These are phyloP conservation scores for Zygosaccharomyces pseudorouxii DNA, from an alignment of 805 yeast species.

Conservation along the genomic window DNA sequence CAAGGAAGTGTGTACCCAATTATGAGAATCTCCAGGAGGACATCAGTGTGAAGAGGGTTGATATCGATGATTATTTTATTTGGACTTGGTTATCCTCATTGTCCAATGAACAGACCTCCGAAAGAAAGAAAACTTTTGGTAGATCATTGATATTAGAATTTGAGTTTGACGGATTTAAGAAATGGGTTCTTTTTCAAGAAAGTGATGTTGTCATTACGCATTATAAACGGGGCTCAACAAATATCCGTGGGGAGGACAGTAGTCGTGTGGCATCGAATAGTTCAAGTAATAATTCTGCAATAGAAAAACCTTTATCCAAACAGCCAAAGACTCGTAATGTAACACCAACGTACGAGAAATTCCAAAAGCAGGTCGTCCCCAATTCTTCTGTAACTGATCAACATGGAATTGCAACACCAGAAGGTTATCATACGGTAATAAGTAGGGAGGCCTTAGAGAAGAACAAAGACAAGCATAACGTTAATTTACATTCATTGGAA, in stretches of 20 bases:
- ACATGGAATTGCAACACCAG: constrained; percentile 1
- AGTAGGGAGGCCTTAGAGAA: constrained; percentile 21
- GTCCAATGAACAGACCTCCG: constrained; percentile 65
- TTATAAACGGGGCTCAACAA: constrained; percentile 18
- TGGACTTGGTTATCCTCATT: constrained; percentile 88
- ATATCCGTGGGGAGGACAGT: constrained; percentile 6
- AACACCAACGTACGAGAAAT: constrained; percentile 27
- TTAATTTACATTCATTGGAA: constrained; percentile 22
- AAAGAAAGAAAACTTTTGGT: constrained; percentile 68
- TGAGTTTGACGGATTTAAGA: constrained; percentile 67
- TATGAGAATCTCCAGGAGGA: constrained; percentile 24
- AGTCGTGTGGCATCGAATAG: constrained; percentile 1
- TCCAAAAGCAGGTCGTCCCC: constrained; percentile 21
- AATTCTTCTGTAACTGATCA: background rate
- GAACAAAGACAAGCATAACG: constrained; percentile 16
- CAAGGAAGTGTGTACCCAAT: constrained; percentile 26
- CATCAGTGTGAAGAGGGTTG: constrained; percentile 50
- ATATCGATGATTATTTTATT: constrained; percentile 80
- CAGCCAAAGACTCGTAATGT: constrained; percentile 15
- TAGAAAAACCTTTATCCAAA: background rate
- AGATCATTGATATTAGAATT: constrained; percentile 78
- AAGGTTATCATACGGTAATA: constrained; percentile 26
- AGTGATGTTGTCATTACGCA: constrained; percentile 40
- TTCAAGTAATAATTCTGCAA: background rate
- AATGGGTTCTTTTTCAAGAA: constrained; percentile 76